Percentiles rank a stretch among this genome's conserved stretches.
Conservation (phyloP, 2,329 filamentous ascomycete genomes). For the Colletotrichum tanaceti region DNA sequence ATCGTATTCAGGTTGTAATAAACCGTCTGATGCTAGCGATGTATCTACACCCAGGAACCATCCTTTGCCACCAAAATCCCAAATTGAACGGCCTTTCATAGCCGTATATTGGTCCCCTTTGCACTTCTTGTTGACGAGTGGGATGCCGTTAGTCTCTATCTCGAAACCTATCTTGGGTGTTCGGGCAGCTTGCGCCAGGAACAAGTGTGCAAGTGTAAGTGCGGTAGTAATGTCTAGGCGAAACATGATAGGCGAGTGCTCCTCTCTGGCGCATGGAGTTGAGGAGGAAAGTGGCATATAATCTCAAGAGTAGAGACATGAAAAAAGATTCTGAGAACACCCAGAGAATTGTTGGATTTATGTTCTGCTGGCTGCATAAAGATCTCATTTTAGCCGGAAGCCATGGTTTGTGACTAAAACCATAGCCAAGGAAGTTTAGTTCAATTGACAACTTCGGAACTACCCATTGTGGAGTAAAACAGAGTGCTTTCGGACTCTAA, state of each 20-base stretch:
- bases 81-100: background rate
- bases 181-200: background rate
- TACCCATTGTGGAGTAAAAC: too few relatives aligned
- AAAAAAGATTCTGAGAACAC: too few relatives aligned
- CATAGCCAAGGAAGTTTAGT: too few relatives aligned
- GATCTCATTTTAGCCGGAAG: too few relatives aligned
- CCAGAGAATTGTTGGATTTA: too few relatives aligned
- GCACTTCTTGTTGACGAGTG: background rate
- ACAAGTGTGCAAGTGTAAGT: background rate
- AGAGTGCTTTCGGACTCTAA: too few relatives aligned
- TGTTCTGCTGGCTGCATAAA: too few relatives aligned
- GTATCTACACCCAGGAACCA: slow-evolving; percentile 3
- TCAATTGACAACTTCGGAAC: too few relatives aligned
- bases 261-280: too few relatives aligned
- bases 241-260: background rate
- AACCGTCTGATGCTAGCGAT: background rate
- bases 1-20: background rate
- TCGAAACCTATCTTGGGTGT: background rate
- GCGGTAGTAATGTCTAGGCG: background rate
- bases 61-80: background rate
- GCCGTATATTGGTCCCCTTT: background rate
- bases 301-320: too few relatives aligned
- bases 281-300: too few relatives aligned
- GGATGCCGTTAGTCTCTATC: background rate
- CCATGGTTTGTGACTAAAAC: too few relatives aligned